These are phyloP conservation scores for Lodderomyces margitis DNA, from an alignment of 1,139 yeast species.

Conservation along the genomic window DNA sequence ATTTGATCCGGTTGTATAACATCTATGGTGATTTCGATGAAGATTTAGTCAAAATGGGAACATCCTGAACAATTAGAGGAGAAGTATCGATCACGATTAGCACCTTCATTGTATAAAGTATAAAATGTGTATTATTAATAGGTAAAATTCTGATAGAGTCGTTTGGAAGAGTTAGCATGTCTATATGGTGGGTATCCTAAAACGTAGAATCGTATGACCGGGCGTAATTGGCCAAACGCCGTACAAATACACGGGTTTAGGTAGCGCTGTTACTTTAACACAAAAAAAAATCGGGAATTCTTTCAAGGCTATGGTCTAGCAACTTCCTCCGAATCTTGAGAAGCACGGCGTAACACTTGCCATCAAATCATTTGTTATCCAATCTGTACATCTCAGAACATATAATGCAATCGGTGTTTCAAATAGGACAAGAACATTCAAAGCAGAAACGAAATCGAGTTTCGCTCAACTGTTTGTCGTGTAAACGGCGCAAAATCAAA, in stretches of 20 bases:
- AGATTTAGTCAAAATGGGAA: conserved; percentile 2
- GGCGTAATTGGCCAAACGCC: neutral
- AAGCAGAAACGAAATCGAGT: conserved; percentile 10
- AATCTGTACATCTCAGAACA: neutral
- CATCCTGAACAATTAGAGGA: neutral
- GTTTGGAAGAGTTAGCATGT: too few relatives aligned
- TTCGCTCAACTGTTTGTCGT: conserved; percentile 34
- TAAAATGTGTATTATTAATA: neutral
- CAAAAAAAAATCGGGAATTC: too few relatives aligned
- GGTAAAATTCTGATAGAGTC: neutral
- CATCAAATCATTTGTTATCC: too few relatives aligned
- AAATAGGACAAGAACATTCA: neutral
- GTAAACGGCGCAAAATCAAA: conserved; percentile 41
- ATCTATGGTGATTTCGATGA: conserved; percentile 36
- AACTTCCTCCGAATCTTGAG: too few relatives aligned
- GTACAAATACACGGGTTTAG: neutral
- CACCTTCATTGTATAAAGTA: neutral
- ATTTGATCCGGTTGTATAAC: conserved; percentile 37
- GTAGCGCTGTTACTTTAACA: too few relatives aligned
- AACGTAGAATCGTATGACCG: neutral
- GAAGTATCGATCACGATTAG: neutral
- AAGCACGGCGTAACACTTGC: too few relatives aligned
- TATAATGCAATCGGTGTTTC: conserved; percentile 7
- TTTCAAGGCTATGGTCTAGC: too few relatives aligned
- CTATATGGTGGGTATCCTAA: too few relatives aligned